phyloP scores from a whole-genome alignment of 2,329 filamentous ascomycete species.

The Aureobasidium leucospermi region DNA sequence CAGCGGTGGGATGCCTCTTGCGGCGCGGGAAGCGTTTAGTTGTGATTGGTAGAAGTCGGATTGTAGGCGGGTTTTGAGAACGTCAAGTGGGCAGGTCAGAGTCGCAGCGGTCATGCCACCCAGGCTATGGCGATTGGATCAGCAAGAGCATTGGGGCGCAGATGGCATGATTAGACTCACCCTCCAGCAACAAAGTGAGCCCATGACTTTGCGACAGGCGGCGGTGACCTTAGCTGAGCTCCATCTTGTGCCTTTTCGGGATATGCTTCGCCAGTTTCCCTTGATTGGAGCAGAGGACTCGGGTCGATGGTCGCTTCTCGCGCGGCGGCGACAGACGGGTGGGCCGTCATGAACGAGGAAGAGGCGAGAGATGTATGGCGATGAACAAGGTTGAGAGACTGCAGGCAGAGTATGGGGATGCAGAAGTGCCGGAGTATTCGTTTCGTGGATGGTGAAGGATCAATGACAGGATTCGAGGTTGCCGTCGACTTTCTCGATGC shows the following conservation, averaged over 20 bases:
- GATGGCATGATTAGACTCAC: conserved; percentile 40
- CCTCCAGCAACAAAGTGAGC: conserved; percentile 87
- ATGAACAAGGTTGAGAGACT: not conserved
- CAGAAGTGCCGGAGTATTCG: not conserved
- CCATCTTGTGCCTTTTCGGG: conserved; percentile 39
- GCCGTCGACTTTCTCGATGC: no score
- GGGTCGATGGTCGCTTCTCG: conserved; percentile 1
- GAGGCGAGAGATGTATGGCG: not conserved
- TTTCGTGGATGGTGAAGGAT: not conserved
- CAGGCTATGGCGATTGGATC: conserved; percentile 45
- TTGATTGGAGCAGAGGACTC: conserved; percentile 40
- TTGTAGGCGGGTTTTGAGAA: conserved; percentile 86
- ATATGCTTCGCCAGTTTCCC: conserved; percentile 53
- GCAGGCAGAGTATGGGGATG: not conserved
- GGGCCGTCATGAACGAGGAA: conserved; percentile 15
- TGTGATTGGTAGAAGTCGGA: conserved; percentile 91
- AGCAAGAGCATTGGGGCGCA: not conserved
- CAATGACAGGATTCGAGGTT: not conserved
- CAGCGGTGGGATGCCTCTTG: conserved; percentile 47
- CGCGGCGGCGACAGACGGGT: conserved; percentile 9
- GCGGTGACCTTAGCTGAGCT: conserved; percentile 29
- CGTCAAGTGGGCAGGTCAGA: conserved; percentile 90
- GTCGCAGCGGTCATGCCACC: conserved; percentile 87
- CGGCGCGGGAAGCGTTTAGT: conserved; percentile 59
- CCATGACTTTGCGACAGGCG: conserved; percentile 64